Conservation (phyloP, 441 rosid species). For the Daphne laureola region DNA sequence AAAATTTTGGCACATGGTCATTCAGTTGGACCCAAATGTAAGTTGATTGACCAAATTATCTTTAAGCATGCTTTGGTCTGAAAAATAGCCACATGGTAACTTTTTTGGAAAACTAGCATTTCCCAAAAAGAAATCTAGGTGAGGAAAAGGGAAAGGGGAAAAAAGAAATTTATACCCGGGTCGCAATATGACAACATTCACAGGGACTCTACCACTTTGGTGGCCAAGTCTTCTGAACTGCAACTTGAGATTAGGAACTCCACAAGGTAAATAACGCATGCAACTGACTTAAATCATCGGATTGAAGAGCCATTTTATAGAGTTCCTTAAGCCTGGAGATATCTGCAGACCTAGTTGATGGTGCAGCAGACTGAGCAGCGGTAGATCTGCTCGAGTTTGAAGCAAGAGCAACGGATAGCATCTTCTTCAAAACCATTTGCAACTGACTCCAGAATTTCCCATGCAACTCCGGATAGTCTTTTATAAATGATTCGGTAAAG, state of each 20-base stretch:
- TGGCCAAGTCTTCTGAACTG: too few species aligned
- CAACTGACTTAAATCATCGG: conserved; percentile 40
- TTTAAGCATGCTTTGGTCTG: too few species aligned
- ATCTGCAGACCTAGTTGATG: conserved; percentile 35
- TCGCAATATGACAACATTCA: too few species aligned
- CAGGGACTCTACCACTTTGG: too few species aligned
- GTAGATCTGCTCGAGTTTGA: conserved; percentile 30
- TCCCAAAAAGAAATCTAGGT: too few species aligned
- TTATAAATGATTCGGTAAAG: conserved; percentile 25
- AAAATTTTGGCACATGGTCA: too few species aligned
- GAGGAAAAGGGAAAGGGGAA: too few species aligned
- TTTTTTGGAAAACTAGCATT: too few species aligned
- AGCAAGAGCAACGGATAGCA: conserved; percentile 40
- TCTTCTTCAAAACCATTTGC: conserved; percentile 61
- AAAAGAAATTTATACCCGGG: too few species aligned
- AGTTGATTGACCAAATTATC: too few species aligned
- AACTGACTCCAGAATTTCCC: conserved; percentile 65
- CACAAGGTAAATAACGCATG: conserved; percentile 52
- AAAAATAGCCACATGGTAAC: too few species aligned
- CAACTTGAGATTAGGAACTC: conserved; percentile 30
- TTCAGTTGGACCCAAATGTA: too few species aligned
- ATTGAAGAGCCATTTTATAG: conserved; percentile 66
- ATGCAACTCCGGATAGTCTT: conserved; percentile 37
- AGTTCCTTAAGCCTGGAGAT: conserved; percentile 61
- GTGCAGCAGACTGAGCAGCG: conserved; percentile 22